Conservation (phyloP, 371 early-diverging fungal genomes). For the Encephalitozoon romaleae region DNA sequence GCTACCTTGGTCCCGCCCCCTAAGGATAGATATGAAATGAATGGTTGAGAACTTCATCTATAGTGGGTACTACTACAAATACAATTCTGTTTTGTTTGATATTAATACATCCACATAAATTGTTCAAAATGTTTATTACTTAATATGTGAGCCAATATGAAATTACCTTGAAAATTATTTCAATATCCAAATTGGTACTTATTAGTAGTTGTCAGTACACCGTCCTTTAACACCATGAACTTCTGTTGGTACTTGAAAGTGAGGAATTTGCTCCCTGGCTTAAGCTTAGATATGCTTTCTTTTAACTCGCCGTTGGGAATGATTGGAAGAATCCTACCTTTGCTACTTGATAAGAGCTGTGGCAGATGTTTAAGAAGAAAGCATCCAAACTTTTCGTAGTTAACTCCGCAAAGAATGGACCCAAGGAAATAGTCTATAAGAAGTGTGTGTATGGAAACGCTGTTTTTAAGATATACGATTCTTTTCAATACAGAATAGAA, state of each 20-base stretch:
- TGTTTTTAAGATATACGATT: not conserved
- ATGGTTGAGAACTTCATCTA: too few species aligned
- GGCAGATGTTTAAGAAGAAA: not conserved
- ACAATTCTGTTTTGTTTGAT: too few species aligned
- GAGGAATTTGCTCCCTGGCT: not conserved
- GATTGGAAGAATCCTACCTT: not conserved
- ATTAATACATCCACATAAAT: too few species aligned
- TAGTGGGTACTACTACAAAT: too few species aligned
- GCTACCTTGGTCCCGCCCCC: too few species aligned
- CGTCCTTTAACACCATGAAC: not conserved
- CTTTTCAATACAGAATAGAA: not conserved
- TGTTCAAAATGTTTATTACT: too few species aligned
- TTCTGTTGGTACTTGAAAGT: not conserved
- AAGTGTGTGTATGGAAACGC: not conserved
- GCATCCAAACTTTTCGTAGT: not conserved
- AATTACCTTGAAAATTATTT: not conserved
- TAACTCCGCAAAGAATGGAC: not conserved
- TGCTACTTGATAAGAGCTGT: not conserved
- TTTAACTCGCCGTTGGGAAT: not conserved
- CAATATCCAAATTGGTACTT: not conserved
- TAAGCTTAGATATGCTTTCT: not conserved
- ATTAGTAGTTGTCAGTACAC: not conserved
- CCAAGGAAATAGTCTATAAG: slow-evolving; percentile 1
- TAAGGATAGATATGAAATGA: too few species aligned
- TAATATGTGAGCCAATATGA: too few species aligned